phyloP scores from a whole-genome alignment of 768 basidiomycete species.

The Pisolithus albus region DNA sequence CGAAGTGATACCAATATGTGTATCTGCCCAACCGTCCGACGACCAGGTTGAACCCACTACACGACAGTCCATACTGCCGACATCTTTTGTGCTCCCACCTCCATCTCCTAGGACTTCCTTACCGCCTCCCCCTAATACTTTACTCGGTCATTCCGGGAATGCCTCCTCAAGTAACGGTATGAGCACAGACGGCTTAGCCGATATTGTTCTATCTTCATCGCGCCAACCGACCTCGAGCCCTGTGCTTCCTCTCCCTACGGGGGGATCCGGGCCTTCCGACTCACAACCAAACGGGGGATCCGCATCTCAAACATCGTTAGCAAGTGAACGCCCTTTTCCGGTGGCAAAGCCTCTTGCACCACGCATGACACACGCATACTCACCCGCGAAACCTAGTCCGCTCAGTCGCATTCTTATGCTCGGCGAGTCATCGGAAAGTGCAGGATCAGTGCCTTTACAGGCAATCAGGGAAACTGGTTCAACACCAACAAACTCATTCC shows the following conservation, averaged over 20 bases:
- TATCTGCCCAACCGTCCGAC: conserved; percentile 12
- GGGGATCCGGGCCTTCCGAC: conserved; percentile 11
- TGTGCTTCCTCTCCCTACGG: conserved; percentile 14
- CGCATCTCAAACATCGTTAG: conserved; percentile 14
- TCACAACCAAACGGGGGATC: conserved; percentile 2
- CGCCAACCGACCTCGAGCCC: conserved; percentile 1
- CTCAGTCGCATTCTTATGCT: conserved; percentile 75
- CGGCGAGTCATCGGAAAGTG: conserved; percentile 48
- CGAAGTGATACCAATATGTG: conserved; percentile 36
- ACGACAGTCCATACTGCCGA: conserved; percentile 48
- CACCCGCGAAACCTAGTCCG: conserved; percentile 73
- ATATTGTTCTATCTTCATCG: neutral
- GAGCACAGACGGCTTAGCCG: neutral
- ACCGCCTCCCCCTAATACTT: conserved; percentile 40
- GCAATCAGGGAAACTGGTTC: conserved; percentile 14
- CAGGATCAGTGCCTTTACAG: conserved; percentile 12
- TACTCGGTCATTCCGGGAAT: conserved; percentile 21
- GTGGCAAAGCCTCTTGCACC: conserved; percentile 63
- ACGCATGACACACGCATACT: conserved; percentile 75
- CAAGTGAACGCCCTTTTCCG: conserved; percentile 49
- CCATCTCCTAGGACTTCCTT: conserved; percentile 66
- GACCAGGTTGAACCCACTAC: neutral
- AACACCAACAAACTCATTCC: conserved; percentile 20
- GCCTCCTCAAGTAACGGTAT: conserved; percentile 13
- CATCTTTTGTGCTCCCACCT: conserved; percentile 71